phyloP scores from a whole-genome alignment of 495 filamentous ascomycete species.

The Jackrogersella multiformis region DNA sequence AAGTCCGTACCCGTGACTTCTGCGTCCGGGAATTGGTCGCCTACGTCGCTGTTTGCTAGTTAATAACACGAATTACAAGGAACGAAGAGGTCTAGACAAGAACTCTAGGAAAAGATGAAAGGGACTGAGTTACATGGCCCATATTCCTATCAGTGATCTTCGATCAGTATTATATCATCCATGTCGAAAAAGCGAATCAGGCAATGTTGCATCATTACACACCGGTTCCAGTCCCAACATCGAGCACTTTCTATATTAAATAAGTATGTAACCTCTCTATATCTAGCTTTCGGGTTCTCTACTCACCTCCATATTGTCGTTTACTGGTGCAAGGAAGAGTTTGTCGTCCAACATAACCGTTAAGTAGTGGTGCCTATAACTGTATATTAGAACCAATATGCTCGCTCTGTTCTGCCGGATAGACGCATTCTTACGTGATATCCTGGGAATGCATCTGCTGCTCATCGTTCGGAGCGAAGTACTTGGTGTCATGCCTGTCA shows the following conservation, averaged over 20 bases:
- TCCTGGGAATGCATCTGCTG: slow-evolving; percentile 50
- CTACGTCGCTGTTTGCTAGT: slow-evolving; percentile 56
- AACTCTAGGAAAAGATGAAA: not conserved
- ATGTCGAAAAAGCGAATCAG: not conserved
- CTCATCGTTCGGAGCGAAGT: slow-evolving; percentile 47
- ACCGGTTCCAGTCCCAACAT: slow-evolving; percentile 66
- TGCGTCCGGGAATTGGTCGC: slow-evolving; percentile 59
- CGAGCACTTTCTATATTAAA: slow-evolving; percentile 53
- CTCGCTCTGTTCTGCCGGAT: not conserved
- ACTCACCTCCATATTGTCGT: slow-evolving; percentile 33
- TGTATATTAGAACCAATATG: not conserved
- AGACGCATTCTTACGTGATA: slow-evolving; percentile 29
- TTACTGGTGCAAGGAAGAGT: slow-evolving; percentile 68
- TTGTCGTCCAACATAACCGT: slow-evolving; percentile 51
- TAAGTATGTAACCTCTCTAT: not conserved
- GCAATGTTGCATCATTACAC: no score
- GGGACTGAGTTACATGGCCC: slow-evolving; percentile 46
- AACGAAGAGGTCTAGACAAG: not conserved
- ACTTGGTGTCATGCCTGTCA: slow-evolving; percentile 42
- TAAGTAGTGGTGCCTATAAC: slow-evolving; percentile 46
- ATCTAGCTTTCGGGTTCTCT: not conserved
- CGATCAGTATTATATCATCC: not conserved
- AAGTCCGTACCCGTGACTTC: slow-evolving; percentile 67
- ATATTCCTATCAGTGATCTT: slow-evolving; percentile 43
- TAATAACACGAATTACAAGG: not conserved